phyloP scores from a whole-genome alignment of 306 rosid genomes.

The Citrullus colocynthis region DNA sequence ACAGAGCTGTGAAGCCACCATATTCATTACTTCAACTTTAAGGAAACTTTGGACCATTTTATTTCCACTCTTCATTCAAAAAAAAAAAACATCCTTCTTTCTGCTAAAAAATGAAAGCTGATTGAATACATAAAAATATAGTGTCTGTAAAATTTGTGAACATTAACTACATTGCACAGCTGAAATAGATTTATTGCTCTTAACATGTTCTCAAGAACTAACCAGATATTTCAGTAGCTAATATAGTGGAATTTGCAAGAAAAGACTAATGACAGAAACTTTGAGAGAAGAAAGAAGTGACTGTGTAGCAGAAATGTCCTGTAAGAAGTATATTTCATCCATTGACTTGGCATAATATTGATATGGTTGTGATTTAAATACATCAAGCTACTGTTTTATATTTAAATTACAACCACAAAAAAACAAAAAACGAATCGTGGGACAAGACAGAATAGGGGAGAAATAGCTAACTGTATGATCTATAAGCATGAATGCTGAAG shows the following conservation, averaged over 20 bases:
- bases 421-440: neutral
- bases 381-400: conserved; percentile 4
- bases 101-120: neutral
- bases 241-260: neutral
- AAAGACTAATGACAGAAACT: too few relatives aligned
- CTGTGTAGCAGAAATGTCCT: neutral
- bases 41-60: conserved; percentile 2
- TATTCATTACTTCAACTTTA: neutral
- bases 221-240: neutral
- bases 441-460: neutral
- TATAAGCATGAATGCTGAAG: neutral
- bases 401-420: conserved; percentile 6
- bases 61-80: neutral
- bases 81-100: too few relatives aligned
- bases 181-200: neutral
- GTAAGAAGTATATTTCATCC: neutral
- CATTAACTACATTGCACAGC: too few relatives aligned
- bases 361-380: conserved; percentile 9
- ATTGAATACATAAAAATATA: neutral
- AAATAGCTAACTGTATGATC: neutral
- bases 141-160: neutral
- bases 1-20: neutral
- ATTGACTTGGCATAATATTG: neutral
- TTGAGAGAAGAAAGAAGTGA: too few relatives aligned
- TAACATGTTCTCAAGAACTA: neutral